phyloP scores from a whole-genome alignment of 2,329 filamentous ascomycete species.

The Colletotrichum euphorbiae region DNA sequence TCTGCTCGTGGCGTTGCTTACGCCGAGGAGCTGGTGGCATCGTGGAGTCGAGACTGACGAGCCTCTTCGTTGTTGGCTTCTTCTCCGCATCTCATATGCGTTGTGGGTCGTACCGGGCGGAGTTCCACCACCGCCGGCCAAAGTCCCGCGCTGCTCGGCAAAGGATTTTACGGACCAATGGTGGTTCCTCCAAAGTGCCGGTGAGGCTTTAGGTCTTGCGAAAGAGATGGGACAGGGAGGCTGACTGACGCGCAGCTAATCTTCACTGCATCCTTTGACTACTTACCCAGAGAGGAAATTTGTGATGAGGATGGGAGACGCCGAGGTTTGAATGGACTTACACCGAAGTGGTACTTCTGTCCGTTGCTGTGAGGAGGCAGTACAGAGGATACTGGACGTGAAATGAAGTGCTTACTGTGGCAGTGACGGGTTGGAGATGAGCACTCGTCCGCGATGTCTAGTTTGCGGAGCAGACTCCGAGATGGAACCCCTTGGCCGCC shows the following conservation, averaged over 20 bases:
- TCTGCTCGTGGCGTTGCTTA: not conserved
- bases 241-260: slow-evolving; percentile 27
- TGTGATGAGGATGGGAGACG: not conserved
- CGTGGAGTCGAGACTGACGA: not conserved
- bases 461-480: slow-evolving; percentile 6
- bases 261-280: slow-evolving; percentile 6
- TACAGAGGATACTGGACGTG: not conserved
- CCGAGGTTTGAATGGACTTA: not conserved
- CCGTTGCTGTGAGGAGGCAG: not conserved
- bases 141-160: slow-evolving; percentile 11
- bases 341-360: not conserved
- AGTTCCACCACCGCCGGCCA: slow-evolving; percentile 28
- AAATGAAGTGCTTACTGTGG: not conserved
- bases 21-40: not conserved
- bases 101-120: slow-evolving; percentile 13
- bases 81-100: slow-evolving; percentile 14
- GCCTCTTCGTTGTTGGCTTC: not conserved
- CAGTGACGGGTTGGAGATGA: not conserved
- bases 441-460: not conserved
- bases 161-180: slow-evolving; percentile 12
- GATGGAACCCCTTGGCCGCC: not conserved
- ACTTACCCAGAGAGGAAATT: slow-evolving; percentile 9
- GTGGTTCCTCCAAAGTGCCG: not conserved
- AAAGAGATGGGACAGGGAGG: slow-evolving; percentile 3
- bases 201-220: not conserved